These are phyloP conservation scores for Irpex sp. DNA, from an alignment of 1,284 basidiomycete species.

Conservation along the genomic window DNA sequence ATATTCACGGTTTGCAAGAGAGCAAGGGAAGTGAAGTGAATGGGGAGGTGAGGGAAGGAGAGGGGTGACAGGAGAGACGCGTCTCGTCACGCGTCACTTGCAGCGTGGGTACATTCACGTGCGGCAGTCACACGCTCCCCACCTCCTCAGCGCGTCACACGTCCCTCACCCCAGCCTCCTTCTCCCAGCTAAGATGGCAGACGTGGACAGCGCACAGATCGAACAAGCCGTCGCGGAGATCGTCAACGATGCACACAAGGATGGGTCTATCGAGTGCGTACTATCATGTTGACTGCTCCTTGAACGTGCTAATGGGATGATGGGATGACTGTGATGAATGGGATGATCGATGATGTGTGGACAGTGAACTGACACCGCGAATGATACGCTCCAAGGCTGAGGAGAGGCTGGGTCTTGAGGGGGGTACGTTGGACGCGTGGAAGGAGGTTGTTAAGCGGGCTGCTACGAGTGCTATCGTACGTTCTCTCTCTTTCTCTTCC, in stretches of 20 bases:
- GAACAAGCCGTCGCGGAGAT: background rate
- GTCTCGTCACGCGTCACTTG: background rate
- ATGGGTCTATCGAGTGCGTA: slow-evolving; percentile 4
- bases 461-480: slow-evolving; percentile 39
- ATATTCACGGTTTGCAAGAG: no score
- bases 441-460: slow-evolving; percentile 41
- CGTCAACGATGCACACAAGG: background rate
- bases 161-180: background rate
- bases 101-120: background rate
- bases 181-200: background rate
- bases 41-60: background rate
- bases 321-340: background rate
- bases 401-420: slow-evolving; percentile 34
- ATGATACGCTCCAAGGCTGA: slow-evolving; percentile 46
- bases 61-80: background rate
- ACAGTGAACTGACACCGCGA: slow-evolving; percentile 45
- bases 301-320: background rate
- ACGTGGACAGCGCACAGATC: background rate
- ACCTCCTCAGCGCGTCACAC: background rate
- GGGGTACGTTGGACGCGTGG: slow-evolving; percentile 38
- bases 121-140: background rate
- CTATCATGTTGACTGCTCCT: background rate
- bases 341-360: no score
- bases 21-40: background rate
- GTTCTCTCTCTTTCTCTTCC: slow-evolving; percentile 13